Evolutionary conservation across 768 basidiomycete species (phyloP), one percentile per base, ranked within the genome.

Genomic region (Leccinum subgranulosum): DNA sequence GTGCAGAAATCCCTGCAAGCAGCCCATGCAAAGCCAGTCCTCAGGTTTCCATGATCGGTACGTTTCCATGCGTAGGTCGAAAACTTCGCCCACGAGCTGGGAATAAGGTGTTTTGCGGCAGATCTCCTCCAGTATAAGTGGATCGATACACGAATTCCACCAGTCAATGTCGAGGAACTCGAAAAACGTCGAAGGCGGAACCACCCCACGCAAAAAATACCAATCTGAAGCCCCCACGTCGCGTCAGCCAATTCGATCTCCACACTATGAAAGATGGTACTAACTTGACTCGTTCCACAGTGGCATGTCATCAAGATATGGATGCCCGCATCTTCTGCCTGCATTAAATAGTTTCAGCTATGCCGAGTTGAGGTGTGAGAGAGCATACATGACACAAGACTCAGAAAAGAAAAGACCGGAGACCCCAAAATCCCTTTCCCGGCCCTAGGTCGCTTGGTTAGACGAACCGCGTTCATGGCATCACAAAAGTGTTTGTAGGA

Each of bases 271-370:
- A n/a, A 10, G 9, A n/a, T n/a, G n/a, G n/a, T 43, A 53, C 63
- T 3, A 23, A 64, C 63, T 64, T 4, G 53, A 55, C 25, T 51
- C 45, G 11, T 54, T 61, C 63, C 62, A 64, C 28, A 58, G 17
- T 9, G 36, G 36, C 17, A 17, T 6, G 10, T 17, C 39, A 12
- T 14, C 53, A 4, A 10, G 6, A 19, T 34, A n/a, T 21, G 21
- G 23, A 33, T 29, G 51, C 19, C 49, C 1, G 10, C 62, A 64
- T 19, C 25, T 33, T 5, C 29, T 39, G 17, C 63, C 63, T 64
- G 46, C 2, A 11, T 3, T 21, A 1, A 3, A 25, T 11, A 29
- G 23, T 48, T 25, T 58, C 23, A 56, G 33, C 14, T 3, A 3
- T 29, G n/a, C 9, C 25, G 0, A 29, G 17, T 45, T 58, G 33